Evolutionary conservation across 192 early-diverging fungal species (phyloP), one percentile per base, ranked within the genome.

Genomic region (Coemansia javaensis): DNA sequence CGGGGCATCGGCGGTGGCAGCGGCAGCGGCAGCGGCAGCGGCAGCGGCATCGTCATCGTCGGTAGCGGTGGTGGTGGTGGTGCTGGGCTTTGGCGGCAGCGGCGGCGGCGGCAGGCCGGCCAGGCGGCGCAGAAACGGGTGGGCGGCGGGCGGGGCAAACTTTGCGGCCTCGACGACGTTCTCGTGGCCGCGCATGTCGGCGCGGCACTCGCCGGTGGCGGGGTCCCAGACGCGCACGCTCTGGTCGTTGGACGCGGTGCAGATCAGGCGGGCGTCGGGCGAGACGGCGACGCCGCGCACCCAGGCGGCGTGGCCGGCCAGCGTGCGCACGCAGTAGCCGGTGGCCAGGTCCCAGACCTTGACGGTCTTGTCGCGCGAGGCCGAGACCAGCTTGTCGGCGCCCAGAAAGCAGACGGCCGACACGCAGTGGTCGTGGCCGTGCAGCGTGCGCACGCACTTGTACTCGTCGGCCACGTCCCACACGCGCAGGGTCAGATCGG

Each of bases 381-480:
- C 88, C n/a, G 91, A 93, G 4, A 87, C 85, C 8, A 98, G 66
- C 44, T 80, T 81, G 50, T 92, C 89, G 5, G 85, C 77, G 22
- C 81, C 81, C n/a, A 90, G 81, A 40, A 89, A 56, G 50, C 89
- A 85, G 9, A 94, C 85, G 11, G 83, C 83, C 1, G 91, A 94
- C 7, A 98, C 87, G 54, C 81, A 87, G 63, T 98, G 91, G 66
- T 95, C 93, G 50, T 98, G 94, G 25, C 93, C 94, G 52, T 85
- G 79, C 30, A 98, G 59, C 5, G 94, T 96, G 17, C 80, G 79
- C 30, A 88, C 75, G 62, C 90, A 92, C 53, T 82, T 78, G 67
- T 88, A 90, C 54, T 90, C 87, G 40, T 87, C 78, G 23, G 82
- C 70, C n/a, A 85, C 54, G 58, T 95, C 91, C 94, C 94, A 98